Percentiles rank a stretch among this genome's conserved stretches.
Conservation (phyloP, 345 rosid genomes). For the Physaria fendleri region DNA sequence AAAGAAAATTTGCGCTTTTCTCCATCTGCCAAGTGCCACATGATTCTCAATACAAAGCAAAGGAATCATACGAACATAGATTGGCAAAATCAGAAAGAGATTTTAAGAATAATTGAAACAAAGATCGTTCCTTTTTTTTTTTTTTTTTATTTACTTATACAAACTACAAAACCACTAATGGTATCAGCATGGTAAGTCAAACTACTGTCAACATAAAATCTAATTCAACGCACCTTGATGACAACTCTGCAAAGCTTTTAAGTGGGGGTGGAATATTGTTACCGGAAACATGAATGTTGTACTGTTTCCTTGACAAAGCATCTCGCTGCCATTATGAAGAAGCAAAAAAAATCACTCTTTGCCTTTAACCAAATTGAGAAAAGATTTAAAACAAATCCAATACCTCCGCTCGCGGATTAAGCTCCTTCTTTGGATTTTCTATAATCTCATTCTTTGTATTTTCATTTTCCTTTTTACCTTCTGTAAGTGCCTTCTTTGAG, state of each 20-base stretch:
- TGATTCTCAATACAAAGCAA: background rate
- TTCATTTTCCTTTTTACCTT: conserved; percentile 22
- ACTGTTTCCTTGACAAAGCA: conserved; percentile 58
- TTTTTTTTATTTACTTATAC: too few relatives aligned
- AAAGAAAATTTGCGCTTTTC: conserved; percentile 53
- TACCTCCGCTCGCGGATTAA: conserved; percentile 65
- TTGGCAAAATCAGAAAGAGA: background rate
- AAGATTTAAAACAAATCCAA: background rate
- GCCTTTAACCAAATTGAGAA: background rate
- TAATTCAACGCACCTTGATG: conserved; percentile 45
- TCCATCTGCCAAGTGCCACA: conserved; percentile 43
- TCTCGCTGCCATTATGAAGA: conserved; percentile 42
- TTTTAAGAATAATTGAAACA: background rate
- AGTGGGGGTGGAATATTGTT: conserved; percentile 71
- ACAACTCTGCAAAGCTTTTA: conserved; percentile 55
- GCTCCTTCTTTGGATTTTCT: conserved; percentile 45
- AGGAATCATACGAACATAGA: background rate
- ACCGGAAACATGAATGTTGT: conserved; percentile 76
- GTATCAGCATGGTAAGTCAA: conserved; percentile 2
- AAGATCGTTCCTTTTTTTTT: too few relatives aligned
- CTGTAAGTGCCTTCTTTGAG: conserved; percentile 30
- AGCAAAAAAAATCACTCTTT: background rate
- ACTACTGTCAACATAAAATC: background rate
- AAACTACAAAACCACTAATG: conserved; percentile 2
- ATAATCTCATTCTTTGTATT: conserved; percentile 26